A percentile compares a stretch with the other conserved stretches of the same genome.
These are phyloP conservation scores for Peterozyma xylosa DNA, from an alignment of 805 yeast species.

Conservation along the genomic window DNA sequence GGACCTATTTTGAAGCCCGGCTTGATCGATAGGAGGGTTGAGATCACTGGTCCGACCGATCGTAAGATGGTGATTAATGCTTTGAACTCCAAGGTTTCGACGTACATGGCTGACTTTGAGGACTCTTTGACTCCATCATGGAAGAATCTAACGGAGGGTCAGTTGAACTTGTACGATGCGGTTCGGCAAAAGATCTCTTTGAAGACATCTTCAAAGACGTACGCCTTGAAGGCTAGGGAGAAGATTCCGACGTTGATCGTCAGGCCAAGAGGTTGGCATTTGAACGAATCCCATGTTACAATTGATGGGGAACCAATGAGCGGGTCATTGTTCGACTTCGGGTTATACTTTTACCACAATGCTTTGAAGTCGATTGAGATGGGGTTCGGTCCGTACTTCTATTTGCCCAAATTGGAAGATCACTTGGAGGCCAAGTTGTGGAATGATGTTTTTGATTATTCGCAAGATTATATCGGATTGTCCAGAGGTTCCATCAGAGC, in stretches of 20 bases:
- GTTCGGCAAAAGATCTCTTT: constrained; percentile 47
- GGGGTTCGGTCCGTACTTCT: constrained; percentile 67
- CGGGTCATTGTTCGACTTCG: constrained; percentile 65
- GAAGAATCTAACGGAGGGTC: constrained; percentile 61
- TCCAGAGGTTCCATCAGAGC: constrained; percentile 68
- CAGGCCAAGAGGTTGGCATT: constrained; percentile 68
- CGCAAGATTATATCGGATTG: constrained; percentile 58
- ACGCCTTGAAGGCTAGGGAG: constrained; percentile 32
- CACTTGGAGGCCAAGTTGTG: constrained; percentile 70
- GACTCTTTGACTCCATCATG: constrained; percentile 70
- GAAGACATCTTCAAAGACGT: constrained; percentile 26
- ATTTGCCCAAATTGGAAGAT: constrained; percentile 72
- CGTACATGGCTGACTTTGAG: constrained; percentile 74
- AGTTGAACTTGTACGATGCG: constrained; percentile 63
- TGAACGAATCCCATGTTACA: constrained; percentile 54
- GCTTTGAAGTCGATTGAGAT: constrained; percentile 48
- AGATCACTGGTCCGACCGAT: constrained; percentile 72
- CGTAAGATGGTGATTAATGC: constrained; percentile 73
- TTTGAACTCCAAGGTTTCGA: constrained; percentile 58
- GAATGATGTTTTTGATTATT: constrained; percentile 61
- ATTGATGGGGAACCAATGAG: constrained; percentile 65
- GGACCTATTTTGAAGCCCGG: constrained; percentile 68
- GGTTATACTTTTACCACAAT: constrained; percentile 62
- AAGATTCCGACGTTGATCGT: constrained; percentile 46
- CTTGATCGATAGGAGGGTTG: constrained; percentile 63